Percentiles rank a stretch among this genome's conserved stretches.
These are phyloP conservation scores for Cornus florida DNA, from an alignment of 148 eudicot species.

Conservation along the genomic window DNA sequence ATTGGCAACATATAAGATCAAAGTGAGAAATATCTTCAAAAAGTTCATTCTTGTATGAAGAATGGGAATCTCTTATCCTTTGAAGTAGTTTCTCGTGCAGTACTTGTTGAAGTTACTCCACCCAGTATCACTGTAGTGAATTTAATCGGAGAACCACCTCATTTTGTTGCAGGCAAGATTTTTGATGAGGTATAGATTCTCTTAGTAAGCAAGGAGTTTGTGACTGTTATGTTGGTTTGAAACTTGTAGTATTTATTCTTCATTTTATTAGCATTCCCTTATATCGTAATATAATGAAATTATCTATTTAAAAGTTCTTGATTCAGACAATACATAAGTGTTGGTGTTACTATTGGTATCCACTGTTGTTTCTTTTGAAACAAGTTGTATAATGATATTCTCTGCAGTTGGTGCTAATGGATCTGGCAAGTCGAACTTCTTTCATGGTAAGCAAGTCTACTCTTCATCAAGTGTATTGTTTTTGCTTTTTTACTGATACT, in stretches of 20 bases:
- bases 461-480: background rate
- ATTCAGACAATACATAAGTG: background rate
- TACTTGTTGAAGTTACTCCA: too few species aligned
- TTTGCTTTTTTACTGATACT: constrained; percentile 7
- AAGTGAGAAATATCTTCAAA: too few species aligned
- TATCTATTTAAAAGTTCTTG: background rate
- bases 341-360: background rate
- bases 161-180: too few species aligned
- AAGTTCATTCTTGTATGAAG: too few species aligned
- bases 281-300: background rate
- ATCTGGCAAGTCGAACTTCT: constrained; percentile 97
- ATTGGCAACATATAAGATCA: too few species aligned
- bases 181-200: background rate
- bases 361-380: background rate
- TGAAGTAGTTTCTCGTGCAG: too few species aligned
- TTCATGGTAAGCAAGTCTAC: constrained; percentile 62
- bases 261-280: background rate
- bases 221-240: background rate
- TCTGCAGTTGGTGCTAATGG: constrained; percentile 99
- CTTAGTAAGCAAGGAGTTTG: background rate
- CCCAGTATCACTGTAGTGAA: too few species aligned
- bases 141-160: too few species aligned
- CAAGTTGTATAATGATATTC: background rate
- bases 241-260: background rate
- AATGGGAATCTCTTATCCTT: too few species aligned